Conservation (phyloP, 768 basidiomycete species). For the Mycena crocata region DNA sequence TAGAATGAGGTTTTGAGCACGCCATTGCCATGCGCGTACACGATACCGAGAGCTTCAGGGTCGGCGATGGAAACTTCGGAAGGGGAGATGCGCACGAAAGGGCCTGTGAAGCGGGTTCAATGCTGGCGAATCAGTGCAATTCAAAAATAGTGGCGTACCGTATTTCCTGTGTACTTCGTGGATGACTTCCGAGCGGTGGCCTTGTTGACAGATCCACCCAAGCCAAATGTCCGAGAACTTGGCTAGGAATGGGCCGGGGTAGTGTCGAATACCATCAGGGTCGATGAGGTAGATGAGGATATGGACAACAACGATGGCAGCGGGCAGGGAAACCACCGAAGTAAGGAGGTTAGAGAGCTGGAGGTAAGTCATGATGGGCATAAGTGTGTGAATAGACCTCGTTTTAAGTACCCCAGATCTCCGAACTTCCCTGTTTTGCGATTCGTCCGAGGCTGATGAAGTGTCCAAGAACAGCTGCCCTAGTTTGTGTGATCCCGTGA, state of each 20-base stretch:
- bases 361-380: constrained; percentile 17
- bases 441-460: too few relatives aligned
- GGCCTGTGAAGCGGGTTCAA: constrained; percentile 59
- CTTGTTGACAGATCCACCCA: constrained; percentile 69
- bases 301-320: constrained; percentile 49
- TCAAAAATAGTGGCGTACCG: constrained; percentile 54
- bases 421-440: too few relatives aligned
- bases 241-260: constrained; percentile 76
- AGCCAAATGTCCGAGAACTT: constrained; percentile 81
- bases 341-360: constrained; percentile 11
- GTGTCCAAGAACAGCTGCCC: too few relatives aligned
- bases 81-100: constrained; percentile 76
- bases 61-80: constrained; percentile 84
- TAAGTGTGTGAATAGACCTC: too few relatives aligned
- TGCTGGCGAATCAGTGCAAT: constrained; percentile 12
- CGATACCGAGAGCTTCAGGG: constrained; percentile 75
- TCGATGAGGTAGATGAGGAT: constrained; percentile 66
- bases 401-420: too few relatives aligned
- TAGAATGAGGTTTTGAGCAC: constrained; percentile 82
- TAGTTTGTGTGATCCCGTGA: too few relatives aligned
- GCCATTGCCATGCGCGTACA: constrained; percentile 89
- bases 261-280: constrained; percentile 64
- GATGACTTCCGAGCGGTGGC: constrained; percentile 78
- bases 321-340: constrained; percentile 30
- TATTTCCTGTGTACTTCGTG: constrained; percentile 79